phyloP scores from a whole-genome alignment of 164 flowering plant genomes.

The Piper longum region DNA sequence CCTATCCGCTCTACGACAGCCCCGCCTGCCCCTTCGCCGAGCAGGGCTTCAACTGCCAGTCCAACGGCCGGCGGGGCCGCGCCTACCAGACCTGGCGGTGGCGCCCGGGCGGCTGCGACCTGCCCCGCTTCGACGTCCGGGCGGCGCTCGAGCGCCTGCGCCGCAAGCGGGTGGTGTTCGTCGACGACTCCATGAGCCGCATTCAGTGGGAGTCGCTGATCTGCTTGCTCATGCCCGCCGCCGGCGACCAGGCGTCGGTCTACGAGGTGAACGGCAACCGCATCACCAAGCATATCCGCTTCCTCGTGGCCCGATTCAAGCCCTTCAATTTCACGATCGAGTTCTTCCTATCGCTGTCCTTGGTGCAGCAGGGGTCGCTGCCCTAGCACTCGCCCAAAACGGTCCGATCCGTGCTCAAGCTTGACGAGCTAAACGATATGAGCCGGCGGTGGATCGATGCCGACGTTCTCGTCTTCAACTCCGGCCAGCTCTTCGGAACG shows the following conservation, averaged over 20 bases:
- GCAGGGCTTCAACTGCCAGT: slow-evolving; percentile 64
- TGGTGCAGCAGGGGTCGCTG: slow-evolving; percentile 43
- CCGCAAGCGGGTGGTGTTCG: slow-evolving; percentile 63
- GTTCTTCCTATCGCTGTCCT: slow-evolving; percentile 55
- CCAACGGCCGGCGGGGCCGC: slow-evolving; percentile 55
- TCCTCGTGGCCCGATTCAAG: slow-evolving; percentile 42
- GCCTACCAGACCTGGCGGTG: slow-evolving; percentile 70
- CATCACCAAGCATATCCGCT: slow-evolving; percentile 54
- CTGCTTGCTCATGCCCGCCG: slow-evolving; percentile 67
- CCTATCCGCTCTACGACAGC: slow-evolving; percentile 67
- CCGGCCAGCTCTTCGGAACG: slow-evolving; percentile 66
- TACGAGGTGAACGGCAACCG: slow-evolving; percentile 63
- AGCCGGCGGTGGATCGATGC: slow-evolving; percentile 55
- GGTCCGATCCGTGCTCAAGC: slow-evolving; percentile 38
- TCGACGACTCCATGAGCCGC: slow-evolving; percentile 82
- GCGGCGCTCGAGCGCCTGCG: slow-evolving; percentile 36
- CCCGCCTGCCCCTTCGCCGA: slow-evolving; percentile 73
- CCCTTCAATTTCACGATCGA: slow-evolving; percentile 42
- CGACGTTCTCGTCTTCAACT: slow-evolving; percentile 63
- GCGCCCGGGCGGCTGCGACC: slow-evolving; percentile 66
- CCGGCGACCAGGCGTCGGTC: slow-evolving; percentile 48
- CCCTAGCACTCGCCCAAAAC: slow-evolving; percentile 47
- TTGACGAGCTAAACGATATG: slow-evolving; percentile 55
- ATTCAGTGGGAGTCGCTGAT: slow-evolving; percentile 86
- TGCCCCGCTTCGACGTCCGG: slow-evolving; percentile 39